phyloP scores from a whole-genome alignment of 1,139 yeast genomes.

The Taiozyma sp. region DNA sequence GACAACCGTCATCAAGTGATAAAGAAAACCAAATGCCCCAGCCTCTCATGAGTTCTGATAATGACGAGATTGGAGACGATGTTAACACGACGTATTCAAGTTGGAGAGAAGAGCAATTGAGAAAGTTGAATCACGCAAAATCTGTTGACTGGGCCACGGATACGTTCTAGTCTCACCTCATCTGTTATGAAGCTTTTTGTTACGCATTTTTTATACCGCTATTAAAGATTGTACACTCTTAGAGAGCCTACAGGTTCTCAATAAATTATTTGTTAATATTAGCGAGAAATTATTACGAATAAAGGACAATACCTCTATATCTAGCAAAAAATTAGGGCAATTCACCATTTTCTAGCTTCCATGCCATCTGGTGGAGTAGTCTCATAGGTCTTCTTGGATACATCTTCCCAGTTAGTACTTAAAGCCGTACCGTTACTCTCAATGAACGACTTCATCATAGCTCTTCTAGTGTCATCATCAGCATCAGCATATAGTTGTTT shows the following conservation, averaged over 20 bases:
- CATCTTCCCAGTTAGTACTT: constrained; percentile 95
- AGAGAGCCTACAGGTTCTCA: not conserved
- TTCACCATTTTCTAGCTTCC: constrained; percentile 38
- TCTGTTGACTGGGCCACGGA: constrained; percentile 10
- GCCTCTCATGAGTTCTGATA: constrained; percentile 8
- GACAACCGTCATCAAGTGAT: constrained; percentile 1
- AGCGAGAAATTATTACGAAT: not conserved
- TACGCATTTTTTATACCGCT: not conserved
- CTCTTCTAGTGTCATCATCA: constrained; percentile 84
- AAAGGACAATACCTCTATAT: not conserved
- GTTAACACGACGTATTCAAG: constrained; percentile 15
- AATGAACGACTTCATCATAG: constrained; percentile 95
- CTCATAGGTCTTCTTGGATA: constrained; percentile 60
- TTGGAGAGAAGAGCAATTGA: constrained; percentile 24
- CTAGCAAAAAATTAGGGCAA: not conserved
- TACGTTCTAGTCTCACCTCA: constrained; percentile 7
- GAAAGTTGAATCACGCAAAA: constrained; percentile 17
- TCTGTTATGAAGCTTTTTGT: not conserved
- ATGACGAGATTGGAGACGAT: constrained; percentile 16
- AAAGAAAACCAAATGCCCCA: constrained; percentile 11
- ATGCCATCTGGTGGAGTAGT: constrained; percentile 77
- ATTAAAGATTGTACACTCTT: not conserved
- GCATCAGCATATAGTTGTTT: constrained; percentile 70
- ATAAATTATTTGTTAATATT: not conserved
- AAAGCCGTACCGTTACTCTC: constrained; percentile 94